Percentiles rank a stretch among this genome's conserved stretches.
phyloP scores from a whole-genome alignment of 306 rosid species.

The Luffa aegyptiaca region DNA sequence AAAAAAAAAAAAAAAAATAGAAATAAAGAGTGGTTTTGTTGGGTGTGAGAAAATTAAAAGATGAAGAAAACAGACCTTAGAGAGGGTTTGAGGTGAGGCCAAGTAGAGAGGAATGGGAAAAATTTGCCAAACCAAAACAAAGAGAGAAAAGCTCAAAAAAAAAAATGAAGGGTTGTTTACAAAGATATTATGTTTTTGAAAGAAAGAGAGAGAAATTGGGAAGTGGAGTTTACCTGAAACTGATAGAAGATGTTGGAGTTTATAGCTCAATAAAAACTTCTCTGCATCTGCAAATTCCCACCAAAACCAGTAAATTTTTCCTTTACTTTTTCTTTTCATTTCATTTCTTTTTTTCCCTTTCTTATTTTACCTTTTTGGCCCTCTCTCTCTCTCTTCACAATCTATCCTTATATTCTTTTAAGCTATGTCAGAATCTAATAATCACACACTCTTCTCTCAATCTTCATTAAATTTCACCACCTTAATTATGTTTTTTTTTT shows the following conservation, averaged over 20 bases:
- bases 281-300: conserved; percentile 40
- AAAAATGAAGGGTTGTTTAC: conserved; percentile 5
- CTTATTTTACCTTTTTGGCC: conserved; percentile 26
- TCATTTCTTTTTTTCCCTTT: not conserved
- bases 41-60: too few relatives aligned
- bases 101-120: conserved; percentile 40
- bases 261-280: conserved; percentile 36
- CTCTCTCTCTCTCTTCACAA: not conserved
- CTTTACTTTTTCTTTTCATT: conserved; percentile 16
- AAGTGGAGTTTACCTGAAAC: conserved; percentile 35
- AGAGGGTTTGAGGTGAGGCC: not conserved
- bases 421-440: not conserved
- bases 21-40: too few relatives aligned
- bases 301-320: conserved; percentile 30
- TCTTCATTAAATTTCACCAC: too few relatives aligned
- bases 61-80: conserved; percentile 31
- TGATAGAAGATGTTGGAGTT: conserved; percentile 27
- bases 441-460: too few relatives aligned
- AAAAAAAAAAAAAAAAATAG: conserved; percentile 3
- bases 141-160: conserved; percentile 18
- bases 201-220: not conserved
- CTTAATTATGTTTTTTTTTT: too few relatives aligned
- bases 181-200: not conserved
- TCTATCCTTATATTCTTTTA: not conserved
- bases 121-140: conserved; percentile 39